Percentiles rank a stretch among this genome's conserved stretches.
These are phyloP conservation scores for Colletotrichum camelliae DNA, from an alignment of 2,329 filamentous ascomycete species.

Conservation along the genomic window DNA sequence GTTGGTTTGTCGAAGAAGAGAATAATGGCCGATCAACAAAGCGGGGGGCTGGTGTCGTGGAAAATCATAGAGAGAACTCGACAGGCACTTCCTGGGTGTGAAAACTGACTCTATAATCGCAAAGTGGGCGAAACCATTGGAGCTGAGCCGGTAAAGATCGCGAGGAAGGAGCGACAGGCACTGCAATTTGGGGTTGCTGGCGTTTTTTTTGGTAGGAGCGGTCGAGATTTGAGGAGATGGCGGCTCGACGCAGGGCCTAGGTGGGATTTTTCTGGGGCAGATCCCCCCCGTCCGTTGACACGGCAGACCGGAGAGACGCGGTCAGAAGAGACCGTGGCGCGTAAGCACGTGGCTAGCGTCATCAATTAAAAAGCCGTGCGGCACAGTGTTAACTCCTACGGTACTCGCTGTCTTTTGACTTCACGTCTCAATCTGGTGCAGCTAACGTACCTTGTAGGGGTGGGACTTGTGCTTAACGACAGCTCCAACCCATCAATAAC, in stretches of 20 bases:
- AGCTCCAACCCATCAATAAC: not conserved
- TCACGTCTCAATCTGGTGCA: conserved; percentile 4
- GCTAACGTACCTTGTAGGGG: not conserved
- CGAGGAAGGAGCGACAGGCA: not conserved
- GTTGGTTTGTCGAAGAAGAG: not conserved
- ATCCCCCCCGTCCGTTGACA: conserved; percentile 18
- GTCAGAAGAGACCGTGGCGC: conserved; percentile 11
- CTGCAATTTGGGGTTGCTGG: not conserved
- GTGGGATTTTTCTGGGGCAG: conserved; percentile 22
- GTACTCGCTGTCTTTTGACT: conserved; percentile 7
- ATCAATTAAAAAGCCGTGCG: conserved; percentile 16
- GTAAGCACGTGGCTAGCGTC: conserved; percentile 21
- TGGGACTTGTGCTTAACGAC: not conserved
- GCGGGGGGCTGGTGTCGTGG: not conserved
- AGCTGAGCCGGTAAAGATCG: not conserved
- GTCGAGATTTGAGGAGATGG: conserved; percentile 15
- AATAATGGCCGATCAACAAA: not conserved
- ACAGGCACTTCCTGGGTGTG: not conserved
- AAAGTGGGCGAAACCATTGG: not conserved
- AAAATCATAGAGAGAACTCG: not conserved
- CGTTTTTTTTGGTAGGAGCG: not conserved
- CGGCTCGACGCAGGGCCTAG: not conserved
- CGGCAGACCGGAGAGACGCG: conserved; percentile 14
- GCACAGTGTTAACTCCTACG: not conserved
- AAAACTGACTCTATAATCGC: not conserved